Percentiles rank a stretch among this genome's conserved stretches.
phyloP scores from a whole-genome alignment of 2,329 filamentous ascomycete species.

The Epichloe baconii region DNA sequence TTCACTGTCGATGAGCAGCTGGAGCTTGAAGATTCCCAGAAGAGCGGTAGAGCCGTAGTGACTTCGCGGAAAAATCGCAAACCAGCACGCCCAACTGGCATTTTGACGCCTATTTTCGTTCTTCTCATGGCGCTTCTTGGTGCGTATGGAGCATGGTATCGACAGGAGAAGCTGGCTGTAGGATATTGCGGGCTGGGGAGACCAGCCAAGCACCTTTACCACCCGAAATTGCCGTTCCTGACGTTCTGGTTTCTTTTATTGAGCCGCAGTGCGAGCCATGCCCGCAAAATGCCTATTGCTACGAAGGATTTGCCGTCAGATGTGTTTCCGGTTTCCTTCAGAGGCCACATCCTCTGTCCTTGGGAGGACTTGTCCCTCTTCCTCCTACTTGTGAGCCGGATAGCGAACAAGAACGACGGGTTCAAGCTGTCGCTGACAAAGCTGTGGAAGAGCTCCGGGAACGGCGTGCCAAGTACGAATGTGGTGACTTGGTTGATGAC shows the following conservation, averaged over 20 bases:
- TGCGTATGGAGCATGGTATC: conserved; percentile 69
- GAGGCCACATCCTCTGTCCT: conserved; percentile 67
- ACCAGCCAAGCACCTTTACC: conserved; percentile 40
- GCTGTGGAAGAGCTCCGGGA: conserved; percentile 78
- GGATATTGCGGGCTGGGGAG: conserved; percentile 85
- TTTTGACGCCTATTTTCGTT: conserved; percentile 56
- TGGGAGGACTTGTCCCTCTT: conserved; percentile 70
- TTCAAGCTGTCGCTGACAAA: conserved; percentile 77
- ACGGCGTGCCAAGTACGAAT: conserved; percentile 80
- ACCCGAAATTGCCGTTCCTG: conserved; percentile 45
- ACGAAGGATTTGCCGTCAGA: conserved; percentile 57
- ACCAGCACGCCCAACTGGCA: conserved; percentile 27
- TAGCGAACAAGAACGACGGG: conserved; percentile 76
- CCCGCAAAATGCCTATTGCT: conserved; percentile 82
- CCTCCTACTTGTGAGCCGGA: conserved; percentile 91
- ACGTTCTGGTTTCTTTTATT: conserved; percentile 55
- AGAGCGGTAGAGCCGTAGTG: conserved; percentile 34
- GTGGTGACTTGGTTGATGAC: conserved; percentile 56
- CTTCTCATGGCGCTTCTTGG: conserved; percentile 57
- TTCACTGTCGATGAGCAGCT: conserved; percentile 87
- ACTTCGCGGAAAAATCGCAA: conserved; percentile 29
- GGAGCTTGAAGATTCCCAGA: conserved; percentile 58
- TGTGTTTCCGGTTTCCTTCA: conserved; percentile 85
- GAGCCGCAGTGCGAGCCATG: conserved; percentile 81
- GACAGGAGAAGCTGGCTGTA: conserved; percentile 90